These are phyloP conservation scores for Pythium angustatum DNA, from an alignment of 352 stramenopile species.

Conservation along the genomic window DNA sequence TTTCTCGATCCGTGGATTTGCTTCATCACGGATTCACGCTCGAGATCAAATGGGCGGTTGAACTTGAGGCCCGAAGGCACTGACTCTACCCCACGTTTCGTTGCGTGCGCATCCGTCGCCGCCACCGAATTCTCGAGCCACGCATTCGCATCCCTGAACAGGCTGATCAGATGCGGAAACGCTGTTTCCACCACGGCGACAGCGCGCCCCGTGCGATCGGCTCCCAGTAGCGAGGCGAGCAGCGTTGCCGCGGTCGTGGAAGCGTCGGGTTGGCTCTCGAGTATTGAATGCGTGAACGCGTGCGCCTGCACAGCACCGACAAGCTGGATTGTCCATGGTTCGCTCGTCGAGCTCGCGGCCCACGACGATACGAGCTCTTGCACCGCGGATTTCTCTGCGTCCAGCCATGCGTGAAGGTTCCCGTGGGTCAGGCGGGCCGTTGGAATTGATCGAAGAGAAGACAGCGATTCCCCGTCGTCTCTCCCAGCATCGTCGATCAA, in stretches of 20 bases:
- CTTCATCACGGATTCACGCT: conserved; percentile 23
- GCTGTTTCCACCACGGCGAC: conserved; percentile 6
- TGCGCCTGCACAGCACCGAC: conserved; percentile 9
- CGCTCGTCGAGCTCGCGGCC: neutral
- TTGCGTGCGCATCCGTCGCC: neutral
- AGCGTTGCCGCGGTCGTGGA: neutral
- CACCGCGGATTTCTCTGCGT: conserved; percentile 10
- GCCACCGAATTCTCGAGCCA: neutral
- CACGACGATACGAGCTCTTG: conserved; percentile 17
- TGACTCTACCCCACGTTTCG: neutral
- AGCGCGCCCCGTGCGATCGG: neutral
- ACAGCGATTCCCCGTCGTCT: no score
- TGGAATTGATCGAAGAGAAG: no score
- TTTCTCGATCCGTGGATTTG: conserved; percentile 3
- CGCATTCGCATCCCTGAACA: neutral
- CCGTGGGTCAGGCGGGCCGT: neutral
- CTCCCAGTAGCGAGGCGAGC: neutral
- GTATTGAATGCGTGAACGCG: neutral
- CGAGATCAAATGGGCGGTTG: conserved; percentile 20
- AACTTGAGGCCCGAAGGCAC: neutral
- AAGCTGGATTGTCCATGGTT: neutral
- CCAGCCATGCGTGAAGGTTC: conserved; percentile 9
- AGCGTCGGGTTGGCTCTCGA: neutral
- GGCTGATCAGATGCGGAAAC: conserved; percentile 11
- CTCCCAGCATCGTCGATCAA: neutral